These are phyloP conservation scores for Globisporangium echinulatum DNA, from an alignment of 352 stramenopile genomes.

Conservation along the genomic window DNA sequence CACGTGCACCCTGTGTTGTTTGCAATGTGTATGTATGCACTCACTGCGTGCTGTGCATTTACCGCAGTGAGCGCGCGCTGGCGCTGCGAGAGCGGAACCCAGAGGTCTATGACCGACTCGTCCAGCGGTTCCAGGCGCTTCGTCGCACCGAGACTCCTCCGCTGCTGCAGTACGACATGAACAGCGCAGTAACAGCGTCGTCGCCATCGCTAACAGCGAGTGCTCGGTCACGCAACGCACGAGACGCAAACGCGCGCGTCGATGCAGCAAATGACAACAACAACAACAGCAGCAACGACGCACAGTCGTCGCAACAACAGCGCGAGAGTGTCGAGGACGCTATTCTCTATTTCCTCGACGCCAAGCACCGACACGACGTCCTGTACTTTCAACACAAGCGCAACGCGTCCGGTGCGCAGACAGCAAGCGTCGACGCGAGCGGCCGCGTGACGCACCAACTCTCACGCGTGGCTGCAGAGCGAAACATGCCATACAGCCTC, in stretches of 20 bases:
- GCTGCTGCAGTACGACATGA: background rate
- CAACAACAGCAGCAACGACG: background rate
- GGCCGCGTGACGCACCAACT: slow-evolving; percentile 24
- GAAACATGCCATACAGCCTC: slow-evolving; percentile 63
- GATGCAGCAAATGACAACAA: background rate
- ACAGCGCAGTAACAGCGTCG: background rate
- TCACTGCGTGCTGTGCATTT: background rate
- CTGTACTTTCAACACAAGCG: slow-evolving; percentile 52
- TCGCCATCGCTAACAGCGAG: background rate
- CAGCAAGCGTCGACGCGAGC: slow-evolving; percentile 3
- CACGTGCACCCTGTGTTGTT: no score
- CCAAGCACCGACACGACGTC: slow-evolving; percentile 64
- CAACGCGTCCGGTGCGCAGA: slow-evolving; percentile 1
- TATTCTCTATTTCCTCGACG: slow-evolving; percentile 59
- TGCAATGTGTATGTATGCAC: no score
- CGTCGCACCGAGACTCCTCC: slow-evolving; percentile 6
- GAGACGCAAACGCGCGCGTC: background rate
- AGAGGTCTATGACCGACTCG: slow-evolving; percentile 29
- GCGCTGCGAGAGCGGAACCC: slow-evolving; percentile 31
- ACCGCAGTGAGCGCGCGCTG: slow-evolving; percentile 8
- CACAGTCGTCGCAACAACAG: background rate
- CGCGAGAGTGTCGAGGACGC: slow-evolving; percentile 48
- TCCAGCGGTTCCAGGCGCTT: slow-evolving; percentile 20
- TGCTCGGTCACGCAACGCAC: background rate
- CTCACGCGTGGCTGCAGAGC: slow-evolving; percentile 10